Evolutionary conservation across 352 stramenopile genomes (phyloP).

Genomic region (Pseudoperonospora humuli): DNA sequence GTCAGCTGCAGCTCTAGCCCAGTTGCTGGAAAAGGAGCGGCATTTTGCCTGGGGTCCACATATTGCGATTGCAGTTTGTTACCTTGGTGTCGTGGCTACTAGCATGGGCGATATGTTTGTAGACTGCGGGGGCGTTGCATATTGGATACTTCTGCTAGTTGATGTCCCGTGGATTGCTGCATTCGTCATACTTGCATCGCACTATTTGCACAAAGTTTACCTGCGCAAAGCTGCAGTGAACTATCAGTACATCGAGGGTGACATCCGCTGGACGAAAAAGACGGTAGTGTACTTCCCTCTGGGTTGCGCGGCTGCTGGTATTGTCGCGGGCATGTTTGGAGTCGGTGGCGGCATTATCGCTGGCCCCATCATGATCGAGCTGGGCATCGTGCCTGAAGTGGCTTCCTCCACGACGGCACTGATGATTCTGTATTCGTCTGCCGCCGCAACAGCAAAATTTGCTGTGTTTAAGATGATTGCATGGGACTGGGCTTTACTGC

Average conservation of each 20-base stretch:
- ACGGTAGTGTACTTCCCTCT: constrained; percentile 39
- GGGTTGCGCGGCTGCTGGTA: constrained; percentile 29
- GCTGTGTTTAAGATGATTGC: constrained; percentile 45
- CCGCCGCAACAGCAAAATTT: constrained; percentile 46
- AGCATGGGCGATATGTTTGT: constrained; percentile 24
- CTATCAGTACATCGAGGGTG: constrained; percentile 32
- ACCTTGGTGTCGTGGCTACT: constrained; percentile 26
- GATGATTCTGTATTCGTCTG: constrained; percentile 52
- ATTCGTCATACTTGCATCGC: constrained; percentile 26
- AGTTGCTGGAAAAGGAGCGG: constrained; percentile 29
- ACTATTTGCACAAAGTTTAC: constrained; percentile 28
- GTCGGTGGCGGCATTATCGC: constrained; percentile 38
- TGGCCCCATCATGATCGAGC: constrained; percentile 27
- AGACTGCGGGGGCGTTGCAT: constrained; percentile 32
- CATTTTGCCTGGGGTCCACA: constrained; percentile 35
- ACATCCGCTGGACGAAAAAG: constrained; percentile 41
- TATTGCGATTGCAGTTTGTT: constrained; percentile 34
- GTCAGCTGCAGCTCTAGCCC: constrained; percentile 2
- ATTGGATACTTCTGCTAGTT: constrained; percentile 45
- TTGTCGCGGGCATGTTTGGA: constrained; percentile 47
- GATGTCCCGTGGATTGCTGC: constrained; percentile 49
- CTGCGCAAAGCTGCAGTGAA: constrained; percentile 33
- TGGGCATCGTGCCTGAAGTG: constrained; percentile 34
- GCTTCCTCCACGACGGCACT: constrained; percentile 26
- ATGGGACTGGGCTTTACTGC: constrained; percentile 40